Percentiles rank a stretch among this genome's conserved stretches.
These are phyloP conservation scores for Babesia caballi DNA, from an alignment of 169 alveolate species.

Conservation along the genomic window DNA sequence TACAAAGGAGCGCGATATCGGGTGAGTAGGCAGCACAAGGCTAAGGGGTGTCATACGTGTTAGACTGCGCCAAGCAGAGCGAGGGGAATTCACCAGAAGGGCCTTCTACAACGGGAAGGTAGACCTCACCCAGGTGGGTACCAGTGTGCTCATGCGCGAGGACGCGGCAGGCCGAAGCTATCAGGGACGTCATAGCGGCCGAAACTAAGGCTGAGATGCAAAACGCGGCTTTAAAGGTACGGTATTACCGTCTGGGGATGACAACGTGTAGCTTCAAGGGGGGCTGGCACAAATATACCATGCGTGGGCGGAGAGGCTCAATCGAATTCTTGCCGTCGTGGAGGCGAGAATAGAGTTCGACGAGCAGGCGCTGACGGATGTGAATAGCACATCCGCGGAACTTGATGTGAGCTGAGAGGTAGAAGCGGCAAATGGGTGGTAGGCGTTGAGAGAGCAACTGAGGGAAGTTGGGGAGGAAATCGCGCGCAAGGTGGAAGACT, in stretches of 20 bases:
- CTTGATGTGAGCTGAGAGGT: not conserved
- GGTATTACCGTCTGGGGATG: not conserved
- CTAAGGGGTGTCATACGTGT: not conserved
- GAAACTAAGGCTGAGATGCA: slow-evolving; percentile 22
- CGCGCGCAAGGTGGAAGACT: slow-evolving; percentile 25
- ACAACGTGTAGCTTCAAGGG: not conserved
- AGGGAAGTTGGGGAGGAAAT: slow-evolving; percentile 23
- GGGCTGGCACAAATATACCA: slow-evolving; percentile 14
- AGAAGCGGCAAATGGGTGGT: not conserved
- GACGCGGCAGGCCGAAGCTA: slow-evolving; percentile 45
- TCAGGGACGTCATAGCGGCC: slow-evolving; percentile 54
- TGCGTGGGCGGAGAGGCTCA: slow-evolving; percentile 46
- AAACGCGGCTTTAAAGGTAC: slow-evolving; percentile 50
- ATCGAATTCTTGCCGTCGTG: slow-evolving; percentile 12
- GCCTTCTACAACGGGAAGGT: slow-evolving; percentile 69
- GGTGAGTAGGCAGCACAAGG: slow-evolving; percentile 2
- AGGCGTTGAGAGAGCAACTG: not conserved
- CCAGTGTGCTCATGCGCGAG: no score
- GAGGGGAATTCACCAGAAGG: slow-evolving; percentile 76
- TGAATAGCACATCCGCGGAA: not conserved
- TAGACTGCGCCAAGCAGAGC: slow-evolving; percentile 67
- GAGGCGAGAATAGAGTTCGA: slow-evolving; percentile 64
- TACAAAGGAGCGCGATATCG: not conserved
- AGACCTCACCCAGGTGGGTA: slow-evolving; percentile 62
- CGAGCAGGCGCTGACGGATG: slow-evolving; percentile 54